Evolutionary conservation across 805 yeast genomes (phyloP).

Genomic region (Yamadazyma laniorum): DNA sequence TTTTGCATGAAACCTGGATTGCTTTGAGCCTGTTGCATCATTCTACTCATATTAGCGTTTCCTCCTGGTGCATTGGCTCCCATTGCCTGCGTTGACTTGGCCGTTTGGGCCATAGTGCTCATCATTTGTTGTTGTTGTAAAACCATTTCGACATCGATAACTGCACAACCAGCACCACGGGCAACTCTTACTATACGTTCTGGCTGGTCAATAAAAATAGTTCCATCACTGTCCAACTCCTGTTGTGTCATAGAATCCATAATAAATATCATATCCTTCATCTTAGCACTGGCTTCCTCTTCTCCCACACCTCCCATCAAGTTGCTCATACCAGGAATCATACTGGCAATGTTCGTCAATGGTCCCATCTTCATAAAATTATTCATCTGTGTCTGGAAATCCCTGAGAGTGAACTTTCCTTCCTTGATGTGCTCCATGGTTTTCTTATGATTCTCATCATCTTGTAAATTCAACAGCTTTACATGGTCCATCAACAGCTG

Average conservation of each 20-base stretch:
- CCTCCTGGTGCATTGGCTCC: constrained; percentile 28
- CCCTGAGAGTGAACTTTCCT: constrained; percentile 89
- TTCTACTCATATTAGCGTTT: constrained; percentile 47
- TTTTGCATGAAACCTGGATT: constrained; percentile 50
- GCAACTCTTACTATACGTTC: constrained; percentile 87
- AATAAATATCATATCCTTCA: constrained; percentile 85
- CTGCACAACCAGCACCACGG: constrained; percentile 90
- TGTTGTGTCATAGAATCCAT: constrained; percentile 95
- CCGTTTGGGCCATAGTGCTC: constrained; percentile 84
- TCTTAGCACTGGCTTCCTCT: constrained; percentile 80
- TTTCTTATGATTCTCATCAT: constrained; percentile 73
- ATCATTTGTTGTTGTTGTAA: constrained; percentile 88
- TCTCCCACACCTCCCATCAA: constrained; percentile 87
- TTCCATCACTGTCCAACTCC: constrained; percentile 89
- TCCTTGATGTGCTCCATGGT: constrained; percentile 90
- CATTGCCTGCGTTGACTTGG: constrained; percentile 26
- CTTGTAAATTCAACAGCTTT: constrained; percentile 69
- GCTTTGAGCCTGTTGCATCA: constrained; percentile 55
- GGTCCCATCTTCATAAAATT: constrained; percentile 98
- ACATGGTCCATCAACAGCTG: constrained; percentile 94
- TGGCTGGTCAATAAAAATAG: constrained; percentile 75
- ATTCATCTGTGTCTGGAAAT: constrained; percentile 91
- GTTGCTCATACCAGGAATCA: constrained; percentile 89
- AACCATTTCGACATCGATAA: constrained; percentile 89
- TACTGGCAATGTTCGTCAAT: constrained; percentile 84